Evolutionary conservation across 208 protist species (phyloP), one percentile per base, ranked within the genome.

Genomic region (Acanthamoeba polyphaga): DNA sequence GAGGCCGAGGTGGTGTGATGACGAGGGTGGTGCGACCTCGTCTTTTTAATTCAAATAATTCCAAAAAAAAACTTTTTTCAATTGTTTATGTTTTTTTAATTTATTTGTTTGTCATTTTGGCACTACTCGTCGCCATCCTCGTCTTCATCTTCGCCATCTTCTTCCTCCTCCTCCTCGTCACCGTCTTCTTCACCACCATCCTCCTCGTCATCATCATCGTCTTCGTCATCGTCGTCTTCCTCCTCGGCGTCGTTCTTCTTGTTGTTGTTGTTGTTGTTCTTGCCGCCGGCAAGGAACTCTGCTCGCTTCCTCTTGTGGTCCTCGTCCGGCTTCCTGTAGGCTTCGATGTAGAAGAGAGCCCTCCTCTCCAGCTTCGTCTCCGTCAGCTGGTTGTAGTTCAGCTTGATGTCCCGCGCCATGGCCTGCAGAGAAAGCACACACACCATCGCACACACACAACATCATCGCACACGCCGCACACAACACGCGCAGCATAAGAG

Each of bases 391-490:
- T 78, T 46, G 70, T 49, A 78, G 70, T 78, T 78, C 9, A 78
- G 32, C 10, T 78, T 78, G 34, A 78, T 78, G 70, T 78, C 70
- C 34, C 70, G 32, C 70, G 17, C 70, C 70, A 78, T 78, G 34
- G 70, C 70, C 70, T 78, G 70, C n/a, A 22, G 7, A 29, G 62
- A 10, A 55, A 55, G 15, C 51, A 55, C 51, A 55, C 51, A 55
- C 51, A 55, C 4, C 51, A 55, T 55, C 5, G 13, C 55, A 60
- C 55, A 60, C 46, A 12, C 46, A 49, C 46, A 49, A 0, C 46
- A 49, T 49, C 46, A 12, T 49, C 58, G 19, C 58, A 27, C 38
- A 43, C 38, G 3, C 55, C 46, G 3, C 58, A 7, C 58, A 17
- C 58, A 27, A 17, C 13, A 64, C 58, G 12, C 58, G 22, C 58